Conservation (phyloP, 1,284 basidiomycete genomes). For the Ustilago esculenta region DNA sequence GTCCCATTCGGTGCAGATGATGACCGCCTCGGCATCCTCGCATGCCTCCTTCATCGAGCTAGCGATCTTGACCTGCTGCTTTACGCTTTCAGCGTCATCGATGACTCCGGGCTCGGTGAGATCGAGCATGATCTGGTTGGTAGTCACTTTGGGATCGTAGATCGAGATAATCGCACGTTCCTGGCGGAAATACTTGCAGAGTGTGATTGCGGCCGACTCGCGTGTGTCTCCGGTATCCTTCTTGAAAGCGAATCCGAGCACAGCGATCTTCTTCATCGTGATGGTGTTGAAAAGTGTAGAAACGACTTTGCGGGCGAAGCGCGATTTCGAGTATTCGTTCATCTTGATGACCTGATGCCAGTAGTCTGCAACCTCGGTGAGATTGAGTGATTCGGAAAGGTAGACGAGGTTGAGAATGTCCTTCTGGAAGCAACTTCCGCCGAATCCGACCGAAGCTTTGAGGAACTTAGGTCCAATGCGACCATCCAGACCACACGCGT, state of each 20-base stretch:
- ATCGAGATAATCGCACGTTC: slow-evolving; percentile 87
- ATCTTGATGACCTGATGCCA: slow-evolving; percentile 73
- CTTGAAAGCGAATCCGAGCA: slow-evolving; percentile 80
- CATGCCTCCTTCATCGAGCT: slow-evolving; percentile 85
- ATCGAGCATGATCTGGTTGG: slow-evolving; percentile 71
- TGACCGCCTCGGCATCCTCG: slow-evolving; percentile 86
- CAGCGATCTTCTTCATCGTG: slow-evolving; percentile 93
- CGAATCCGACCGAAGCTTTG: slow-evolving; percentile 94
- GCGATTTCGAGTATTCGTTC: slow-evolving; percentile 65
- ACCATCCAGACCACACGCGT: slow-evolving; percentile 90
- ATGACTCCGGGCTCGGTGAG: slow-evolving; percentile 70
- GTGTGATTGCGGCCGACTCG: slow-evolving; percentile 94
- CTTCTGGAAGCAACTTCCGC: slow-evolving; percentile 88
- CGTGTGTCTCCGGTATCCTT: slow-evolving; percentile 71
- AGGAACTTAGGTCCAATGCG: slow-evolving; percentile 96
- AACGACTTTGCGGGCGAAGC: slow-evolving; percentile 68
- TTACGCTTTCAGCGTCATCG: slow-evolving; percentile 75
- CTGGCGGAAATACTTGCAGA: slow-evolving; percentile 90
- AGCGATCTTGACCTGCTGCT: slow-evolving; percentile 85
- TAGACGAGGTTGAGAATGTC: slow-evolving; percentile 99
- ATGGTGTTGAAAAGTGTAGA: slow-evolving; percentile 94
- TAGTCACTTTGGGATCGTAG: slow-evolving; percentile 86
- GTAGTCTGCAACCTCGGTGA: slow-evolving; percentile 97
- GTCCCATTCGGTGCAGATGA: slow-evolving; percentile 78
- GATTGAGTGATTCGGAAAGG: slow-evolving; percentile 84